Conservation (phyloP, 371 early-diverging fungal genomes). For the Mucor mucedo region DNA sequence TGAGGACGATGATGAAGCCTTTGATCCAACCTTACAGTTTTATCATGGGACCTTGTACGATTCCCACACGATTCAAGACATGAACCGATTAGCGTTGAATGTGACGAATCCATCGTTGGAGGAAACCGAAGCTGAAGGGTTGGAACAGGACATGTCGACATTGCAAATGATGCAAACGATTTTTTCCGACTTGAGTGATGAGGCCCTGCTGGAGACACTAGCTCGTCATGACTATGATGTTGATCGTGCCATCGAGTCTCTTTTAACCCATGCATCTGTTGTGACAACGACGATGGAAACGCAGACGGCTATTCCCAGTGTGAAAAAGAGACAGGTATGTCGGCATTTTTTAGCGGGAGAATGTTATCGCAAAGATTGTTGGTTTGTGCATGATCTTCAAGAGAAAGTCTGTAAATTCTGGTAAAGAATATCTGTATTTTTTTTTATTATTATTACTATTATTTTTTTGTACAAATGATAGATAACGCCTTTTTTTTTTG, state of each 20-base stretch:
- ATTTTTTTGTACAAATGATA: too few species aligned
- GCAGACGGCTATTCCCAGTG: not conserved
- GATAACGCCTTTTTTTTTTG: too few species aligned
- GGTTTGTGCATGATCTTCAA: conserved; percentile 81
- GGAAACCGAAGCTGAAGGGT: conserved; percentile 42
- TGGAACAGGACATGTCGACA: conserved; percentile 59
- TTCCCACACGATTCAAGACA: conserved; percentile 41
- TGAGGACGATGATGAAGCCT: conserved; percentile 40
- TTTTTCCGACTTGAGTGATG: conserved; percentile 52
- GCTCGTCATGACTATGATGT: conserved; percentile 56
- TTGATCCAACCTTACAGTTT: conserved; percentile 55
- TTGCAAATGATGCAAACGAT: conserved; percentile 62
- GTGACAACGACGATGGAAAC: not conserved
- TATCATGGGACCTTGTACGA: conserved; percentile 48
- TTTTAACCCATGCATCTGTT: conserved; percentile 10
- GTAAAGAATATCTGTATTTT: conserved; percentile 33
- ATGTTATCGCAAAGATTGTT: conserved; percentile 80
- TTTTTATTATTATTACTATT: too few species aligned
- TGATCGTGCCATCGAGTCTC: conserved; percentile 46
- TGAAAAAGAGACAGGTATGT: conserved; percentile 63
- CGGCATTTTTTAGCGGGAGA: conserved; percentile 78
- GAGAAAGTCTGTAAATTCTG: conserved; percentile 77
- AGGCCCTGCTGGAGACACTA: conserved; percentile 49
- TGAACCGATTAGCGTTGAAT: conserved; percentile 36
- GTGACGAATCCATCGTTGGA: conserved; percentile 41